Conservation (phyloP, 805 yeast genomes). For the Wickerhamiella occidentalis region DNA sequence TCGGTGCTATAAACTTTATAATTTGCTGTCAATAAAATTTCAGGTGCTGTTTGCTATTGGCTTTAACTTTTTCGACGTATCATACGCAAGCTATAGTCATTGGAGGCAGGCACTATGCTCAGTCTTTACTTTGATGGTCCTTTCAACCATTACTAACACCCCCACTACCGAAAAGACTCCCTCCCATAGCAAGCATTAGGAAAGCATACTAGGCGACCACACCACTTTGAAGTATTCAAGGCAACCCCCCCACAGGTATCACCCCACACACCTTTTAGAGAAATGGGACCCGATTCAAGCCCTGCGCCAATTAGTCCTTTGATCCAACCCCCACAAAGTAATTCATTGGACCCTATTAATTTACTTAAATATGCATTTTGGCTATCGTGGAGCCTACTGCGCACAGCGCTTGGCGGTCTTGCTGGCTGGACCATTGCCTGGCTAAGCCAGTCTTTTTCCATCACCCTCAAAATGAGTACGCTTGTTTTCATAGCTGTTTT, state of each 20-base stretch:
- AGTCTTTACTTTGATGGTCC: too few relatives aligned
- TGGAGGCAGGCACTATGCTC: too few relatives aligned
- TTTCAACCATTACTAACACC: too few relatives aligned
- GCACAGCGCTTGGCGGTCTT: neutral
- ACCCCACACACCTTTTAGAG: neutral
- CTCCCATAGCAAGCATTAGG: too few relatives aligned
- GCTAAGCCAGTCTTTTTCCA: constrained; percentile 7
- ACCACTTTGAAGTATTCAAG: neutral
- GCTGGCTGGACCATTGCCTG: constrained; percentile 13
- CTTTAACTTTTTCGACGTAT: too few relatives aligned
- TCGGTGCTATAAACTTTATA: too few relatives aligned
- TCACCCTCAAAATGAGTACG: constrained; percentile 17
- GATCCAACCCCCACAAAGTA: neutral
- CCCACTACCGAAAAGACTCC: too few relatives aligned
- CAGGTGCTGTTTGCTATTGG: too few relatives aligned
- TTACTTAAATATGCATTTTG: neutral
- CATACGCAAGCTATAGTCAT: too few relatives aligned
- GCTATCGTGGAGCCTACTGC: constrained; percentile 24
- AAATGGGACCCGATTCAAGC: neutral
- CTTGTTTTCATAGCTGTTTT: constrained; percentile 20
- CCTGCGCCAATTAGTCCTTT: neutral
- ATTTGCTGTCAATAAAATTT: too few relatives aligned
- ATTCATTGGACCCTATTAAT: constrained; percentile 7
- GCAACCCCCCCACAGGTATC: neutral
- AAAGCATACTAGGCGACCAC: too few relatives aligned